These are phyloP conservation scores for Sclerotinia spermophila DNA, from an alignment of 2,329 filamentous ascomycete genomes.

Conservation along the genomic window DNA sequence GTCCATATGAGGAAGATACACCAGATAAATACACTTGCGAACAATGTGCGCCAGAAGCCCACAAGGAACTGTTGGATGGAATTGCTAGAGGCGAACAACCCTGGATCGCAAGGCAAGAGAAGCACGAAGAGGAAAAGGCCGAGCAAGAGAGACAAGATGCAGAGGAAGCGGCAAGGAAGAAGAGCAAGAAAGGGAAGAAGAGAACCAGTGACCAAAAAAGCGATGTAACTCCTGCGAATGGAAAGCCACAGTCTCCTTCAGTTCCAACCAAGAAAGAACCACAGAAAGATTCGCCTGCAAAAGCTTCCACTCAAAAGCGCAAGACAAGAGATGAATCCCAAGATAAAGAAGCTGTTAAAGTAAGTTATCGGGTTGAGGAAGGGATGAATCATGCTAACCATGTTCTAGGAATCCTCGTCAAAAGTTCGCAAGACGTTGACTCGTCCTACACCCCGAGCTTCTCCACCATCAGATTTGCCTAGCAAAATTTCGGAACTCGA, in stretches of 20 bases:
- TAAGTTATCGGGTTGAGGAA: constrained; percentile 32
- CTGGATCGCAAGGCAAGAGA: constrained; percentile 70
- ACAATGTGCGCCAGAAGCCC: constrained; percentile 73
- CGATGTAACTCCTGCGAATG: constrained; percentile 42
- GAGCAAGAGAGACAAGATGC: constrained; percentile 50
- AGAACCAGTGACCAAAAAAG: constrained; percentile 58
- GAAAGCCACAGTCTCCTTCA: constrained; percentile 33
- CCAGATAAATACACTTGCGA: constrained; percentile 91
- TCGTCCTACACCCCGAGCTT: constrained; percentile 38
- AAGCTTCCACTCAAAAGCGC: constrained; percentile 38
- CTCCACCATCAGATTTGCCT: constrained; percentile 44
- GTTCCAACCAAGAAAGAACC: constrained; percentile 37
- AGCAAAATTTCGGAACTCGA: constrained; percentile 54
- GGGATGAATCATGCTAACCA: neutral
- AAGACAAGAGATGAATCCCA: constrained; percentile 52
- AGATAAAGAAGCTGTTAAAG: constrained; percentile 48
- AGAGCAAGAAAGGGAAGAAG: constrained; percentile 59
- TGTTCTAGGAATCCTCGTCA: constrained; percentile 41
- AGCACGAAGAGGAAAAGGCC: constrained; percentile 54
- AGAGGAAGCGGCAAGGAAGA: constrained; percentile 43
- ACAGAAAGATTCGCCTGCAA: constrained; percentile 9
- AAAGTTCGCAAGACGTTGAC: constrained; percentile 57
- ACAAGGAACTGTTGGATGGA: constrained; percentile 74
- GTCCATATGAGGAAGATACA: constrained; percentile 68
- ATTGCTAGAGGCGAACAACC: constrained; percentile 78